A percentile compares a stretch with the other conserved stretches of the same genome.
Evolutionary conservation across 305 asterid genomes (phyloP).

Genomic region (Fraxinus ornus): DNA sequence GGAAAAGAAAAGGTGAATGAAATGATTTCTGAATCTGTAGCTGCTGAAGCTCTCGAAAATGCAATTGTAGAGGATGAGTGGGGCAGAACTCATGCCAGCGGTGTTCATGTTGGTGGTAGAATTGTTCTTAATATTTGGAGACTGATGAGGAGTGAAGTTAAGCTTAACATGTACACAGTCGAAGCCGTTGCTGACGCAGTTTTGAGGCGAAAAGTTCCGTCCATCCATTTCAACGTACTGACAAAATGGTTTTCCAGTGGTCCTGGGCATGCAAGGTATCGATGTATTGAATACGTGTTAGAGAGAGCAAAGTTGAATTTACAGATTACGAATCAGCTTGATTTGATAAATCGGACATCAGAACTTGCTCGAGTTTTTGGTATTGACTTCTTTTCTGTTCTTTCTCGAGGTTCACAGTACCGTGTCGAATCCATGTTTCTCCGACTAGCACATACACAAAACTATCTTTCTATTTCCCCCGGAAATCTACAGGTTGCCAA

Average conservation of each 20-base stretch:
- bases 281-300: conserved; percentile 64
- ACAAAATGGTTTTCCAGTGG: conserved; percentile 90
- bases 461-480: conserved; percentile 94
- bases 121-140: conserved; percentile 96
- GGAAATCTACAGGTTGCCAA: conserved; percentile 87
- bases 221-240: conserved; percentile 68
- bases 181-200: conserved; percentile 93
- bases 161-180: conserved; percentile 75
- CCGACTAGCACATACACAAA: conserved; percentile 90
- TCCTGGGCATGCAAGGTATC: conserved; percentile 74
- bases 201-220: conserved; percentile 81
- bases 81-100: conserved; percentile 99
- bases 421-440: conserved; percentile 97
- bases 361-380: conserved; percentile 99
- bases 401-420: conserved; percentile 96
- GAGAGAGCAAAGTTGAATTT: conserved; percentile 81
- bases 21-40: conserved; percentile 41
- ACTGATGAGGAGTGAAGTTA: conserved; percentile 89
- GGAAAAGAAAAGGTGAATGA: conserved; percentile 42
- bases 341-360: conserved; percentile 92
- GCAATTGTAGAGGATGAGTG: conserved; percentile 90
- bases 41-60: conserved; percentile 49
- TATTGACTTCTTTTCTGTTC: conserved; percentile 92
- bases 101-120: conserved; percentile 94
- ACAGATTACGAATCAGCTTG: conserved; percentile 84